Base-by-base conservation (phyloP, 1,284 basidiomycete genomes). In the Chondrostereum purpureum region DNA sequence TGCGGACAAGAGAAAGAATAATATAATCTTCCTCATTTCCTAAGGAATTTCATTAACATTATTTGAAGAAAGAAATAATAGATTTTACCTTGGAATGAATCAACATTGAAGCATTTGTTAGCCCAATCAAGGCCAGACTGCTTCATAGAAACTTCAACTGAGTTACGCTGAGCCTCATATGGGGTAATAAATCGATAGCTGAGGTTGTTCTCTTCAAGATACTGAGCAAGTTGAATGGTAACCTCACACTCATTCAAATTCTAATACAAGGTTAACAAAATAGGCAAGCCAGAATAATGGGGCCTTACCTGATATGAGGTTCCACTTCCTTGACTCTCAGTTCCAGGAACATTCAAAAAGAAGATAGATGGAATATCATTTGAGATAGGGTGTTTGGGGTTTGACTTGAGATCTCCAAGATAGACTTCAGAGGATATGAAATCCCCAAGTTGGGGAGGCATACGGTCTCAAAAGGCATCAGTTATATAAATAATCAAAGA, bases 361-460 rank as follows among this genome's bases (percentile, higher is more conserved):
- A 67, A 59, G 44, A 75, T 77, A 20, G 75, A 70, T 20, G 62
- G 50, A 10, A 55, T 53, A 1, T 62, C 43, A 35, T 66, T 49
- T 24, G 63, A 64, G 13, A 80, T 58, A 14, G 65, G 59, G 50
- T 81, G 78, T 3, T 36, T 0, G 1, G 70, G 61, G 54, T 68
- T 72, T 2, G 79, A 81, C 3, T 69, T 61, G 4, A 83, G 71
- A 48, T 72, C 52, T 16, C 58, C 48, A 18, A 79, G 63, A 65
- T 89, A 89, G 3, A 89, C 68, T 47, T 67, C 64, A 39, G 70
- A 54, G 19, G 84, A 88, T 40, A 89, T 82, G 44, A 85, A 80
- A 4, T 69, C 51, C n/a, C 85, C 85, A 67, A 88, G 79, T 50
- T 83, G 74, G 35, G 75, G 72, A 46, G 87, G 86, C 83, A 89